Percentiles rank a stretch among this genome's conserved stretches.
phyloP scores from a whole-genome alignment of 208 protist genomes.

The Tritrichomonas musculus region DNA sequence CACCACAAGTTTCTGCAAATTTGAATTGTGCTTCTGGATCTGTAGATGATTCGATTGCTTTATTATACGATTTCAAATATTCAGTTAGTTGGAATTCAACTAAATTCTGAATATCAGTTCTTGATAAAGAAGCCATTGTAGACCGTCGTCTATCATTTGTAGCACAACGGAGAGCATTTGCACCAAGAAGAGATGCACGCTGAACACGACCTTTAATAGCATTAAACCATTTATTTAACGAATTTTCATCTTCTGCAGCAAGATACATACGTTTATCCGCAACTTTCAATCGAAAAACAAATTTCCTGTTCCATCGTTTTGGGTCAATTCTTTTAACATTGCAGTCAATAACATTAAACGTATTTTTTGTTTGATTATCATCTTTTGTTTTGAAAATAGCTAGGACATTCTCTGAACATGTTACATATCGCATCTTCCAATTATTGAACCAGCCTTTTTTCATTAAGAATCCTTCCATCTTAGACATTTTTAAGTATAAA shows the following conservation, averaged over 20 bases:
- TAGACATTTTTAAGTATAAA: no score
- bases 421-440: constrained; percentile 10
- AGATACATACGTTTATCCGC: not conserved
- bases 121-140: not conserved
- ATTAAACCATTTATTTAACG: not conserved
- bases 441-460: constrained; percentile 31
- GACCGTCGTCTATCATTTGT: not conserved
- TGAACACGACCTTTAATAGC: not conserved
- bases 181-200: not conserved
- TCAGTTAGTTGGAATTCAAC: not conserved
- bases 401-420: not conserved
- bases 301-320: constrained; percentile 13
- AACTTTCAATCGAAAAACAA: constrained; percentile 17
- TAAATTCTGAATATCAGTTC: not conserved
- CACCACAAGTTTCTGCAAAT: constrained; percentile 15
- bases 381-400: not conserved
- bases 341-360: not conserved
- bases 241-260: constrained; percentile 22
- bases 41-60: not conserved
- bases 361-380: not conserved
- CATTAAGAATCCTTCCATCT: constrained; percentile 11
- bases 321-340: not conserved
- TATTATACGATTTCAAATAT: not conserved
- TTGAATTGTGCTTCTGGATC: constrained; percentile 15
- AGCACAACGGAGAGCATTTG: not conserved